Evolutionary conservation across 2,329 filamentous ascomycete genomes (phyloP).

Genomic region (Fusarium cicatricum): DNA sequence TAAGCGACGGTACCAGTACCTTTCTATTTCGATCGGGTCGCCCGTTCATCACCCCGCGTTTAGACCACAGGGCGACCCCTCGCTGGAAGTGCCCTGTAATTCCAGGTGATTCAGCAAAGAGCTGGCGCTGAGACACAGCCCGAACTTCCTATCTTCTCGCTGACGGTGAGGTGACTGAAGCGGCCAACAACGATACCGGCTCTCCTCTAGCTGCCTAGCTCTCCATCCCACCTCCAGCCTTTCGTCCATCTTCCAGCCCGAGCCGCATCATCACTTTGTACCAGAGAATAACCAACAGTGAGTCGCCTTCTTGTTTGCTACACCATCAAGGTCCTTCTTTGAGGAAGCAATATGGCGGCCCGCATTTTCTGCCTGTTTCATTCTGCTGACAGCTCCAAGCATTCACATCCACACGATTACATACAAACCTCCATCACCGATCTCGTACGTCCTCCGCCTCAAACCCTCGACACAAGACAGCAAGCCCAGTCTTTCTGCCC

Average conservation of each 20-base stretch:
- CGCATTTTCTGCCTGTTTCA: not conserved
- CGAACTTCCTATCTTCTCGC: not conserved
- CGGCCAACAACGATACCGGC: conserved; percentile 4
- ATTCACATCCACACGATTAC: conserved; percentile 5
- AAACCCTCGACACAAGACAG: conserved; percentile 10
- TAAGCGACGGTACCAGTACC: not conserved
- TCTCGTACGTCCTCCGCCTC: conserved; percentile 25
- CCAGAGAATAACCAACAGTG: conserved; percentile 8
- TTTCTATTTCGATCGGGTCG: not conserved
- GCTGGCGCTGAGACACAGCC: not conserved
- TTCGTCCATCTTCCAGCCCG: conserved; percentile 11
- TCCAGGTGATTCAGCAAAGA: not conserved
- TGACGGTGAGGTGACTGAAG: conserved; percentile 16
- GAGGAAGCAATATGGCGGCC: not conserved
- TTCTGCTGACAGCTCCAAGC: conserved; percentile 13
- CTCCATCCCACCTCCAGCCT: conserved; percentile 23
- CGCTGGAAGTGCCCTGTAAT: conserved; percentile 14
- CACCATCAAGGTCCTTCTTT: conserved; percentile 31
- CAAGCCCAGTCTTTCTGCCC: not conserved
- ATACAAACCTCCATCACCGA: conserved; percentile 4
- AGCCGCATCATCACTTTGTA: conserved; percentile 28
- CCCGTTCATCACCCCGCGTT: conserved; percentile 7
- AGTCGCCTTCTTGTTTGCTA: not conserved
- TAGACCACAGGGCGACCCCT: conserved; percentile 4
- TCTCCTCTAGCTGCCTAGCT: conserved; percentile 28